Evolutionary conservation across 1,284 basidiomycete species (phyloP), one percentile per base, ranked within the genome.

Genomic region (Rhodotorula sp.): DNA sequence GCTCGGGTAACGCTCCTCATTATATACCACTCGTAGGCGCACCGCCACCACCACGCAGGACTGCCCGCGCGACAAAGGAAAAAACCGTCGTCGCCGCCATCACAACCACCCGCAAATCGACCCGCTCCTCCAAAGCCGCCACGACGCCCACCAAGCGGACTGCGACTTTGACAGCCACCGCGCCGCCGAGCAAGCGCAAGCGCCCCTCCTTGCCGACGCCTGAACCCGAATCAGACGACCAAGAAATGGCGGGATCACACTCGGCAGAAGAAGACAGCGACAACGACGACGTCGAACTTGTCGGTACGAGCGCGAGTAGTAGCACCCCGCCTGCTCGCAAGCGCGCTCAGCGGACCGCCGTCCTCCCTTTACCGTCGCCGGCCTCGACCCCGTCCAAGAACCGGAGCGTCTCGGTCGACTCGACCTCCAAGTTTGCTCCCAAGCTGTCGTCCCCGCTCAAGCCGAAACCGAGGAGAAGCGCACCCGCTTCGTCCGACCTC

Each of bases 11-110:
- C 23, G 57, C 70, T 5, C 31, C 61, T 1, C 23, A 59, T 49
- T 72, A 58, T 47, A 20, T 20, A n/a, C 60, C 47, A 8, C 63
- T 72, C 46, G 67, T 66, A 10, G 70, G 70, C 16, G 59, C 70
- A 15, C 67, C 70, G 14, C 29, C 31, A 10, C 39, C 39, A 3
- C 39, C 10, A 14, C 39, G 39, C 8, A 43, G 39, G 39, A 43
- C 39, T 14, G 39, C 10, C 39, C 39, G 39, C 39, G 39, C 39
- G 39, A 43, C 39, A 43, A 43, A 12, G 39, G 39, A 43, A 43
- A 43, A 43, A 8, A 43, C 39, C 39, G 39, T 43, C 39, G 39
- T 43, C 39, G 39, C 39, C 8, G 10, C 39, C 39, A 43, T 12
- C 39, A 43, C 39, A 43, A 10, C 8, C 39, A 43, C 39, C 39